A percentile compares a stretch with the other conserved stretches of the same genome.
Evolutionary conservation across 140 eudicot species (phyloP).

Genomic region (Ambrosia hybrid): DNA sequence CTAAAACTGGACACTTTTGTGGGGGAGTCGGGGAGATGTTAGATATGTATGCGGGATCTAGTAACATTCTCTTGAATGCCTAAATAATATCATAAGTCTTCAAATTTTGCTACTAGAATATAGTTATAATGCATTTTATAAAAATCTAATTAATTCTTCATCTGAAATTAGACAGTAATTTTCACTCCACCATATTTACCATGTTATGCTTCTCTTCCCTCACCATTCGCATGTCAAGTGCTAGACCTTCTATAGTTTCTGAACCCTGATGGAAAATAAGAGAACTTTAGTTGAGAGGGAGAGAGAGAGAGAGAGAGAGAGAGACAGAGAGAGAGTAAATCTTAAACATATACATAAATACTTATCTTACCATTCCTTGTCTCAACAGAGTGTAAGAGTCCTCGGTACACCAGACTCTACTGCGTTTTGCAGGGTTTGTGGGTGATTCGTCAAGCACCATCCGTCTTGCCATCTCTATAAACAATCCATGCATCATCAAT

Average conservation of each 20-base stretch:
- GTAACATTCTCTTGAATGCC: not conserved
- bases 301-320: not conserved
- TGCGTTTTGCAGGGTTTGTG: slow-evolving; percentile 32
- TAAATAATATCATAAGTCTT: slow-evolving; percentile 9
- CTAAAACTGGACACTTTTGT: not conserved
- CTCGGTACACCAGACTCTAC: slow-evolving; percentile 35
- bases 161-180: not conserved
- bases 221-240: slow-evolving; percentile 34
- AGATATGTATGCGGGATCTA: not conserved
- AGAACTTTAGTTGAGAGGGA: not conserved
- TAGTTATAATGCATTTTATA: not conserved
- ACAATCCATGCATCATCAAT: slow-evolving; percentile 39
- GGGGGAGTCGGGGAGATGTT: not conserved
- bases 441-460: slow-evolving; percentile 38
- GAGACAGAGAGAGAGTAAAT: too few relatives aligned
- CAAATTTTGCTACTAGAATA: not conserved
- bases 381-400: slow-evolving; percentile 15
- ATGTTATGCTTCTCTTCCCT: slow-evolving; percentile 9
- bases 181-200: slow-evolving; percentile 12
- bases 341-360: not conserved
- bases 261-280: slow-evolving; percentile 25
- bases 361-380: not conserved
- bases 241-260: slow-evolving; percentile 33
- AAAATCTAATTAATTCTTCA: not conserved
- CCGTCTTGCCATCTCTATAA: slow-evolving; percentile 41